Percentiles rank a stretch among this genome's conserved stretches.
phyloP scores from a whole-genome alignment of 108 stramenopile species.

The Nannochloropsis salina region DNA sequence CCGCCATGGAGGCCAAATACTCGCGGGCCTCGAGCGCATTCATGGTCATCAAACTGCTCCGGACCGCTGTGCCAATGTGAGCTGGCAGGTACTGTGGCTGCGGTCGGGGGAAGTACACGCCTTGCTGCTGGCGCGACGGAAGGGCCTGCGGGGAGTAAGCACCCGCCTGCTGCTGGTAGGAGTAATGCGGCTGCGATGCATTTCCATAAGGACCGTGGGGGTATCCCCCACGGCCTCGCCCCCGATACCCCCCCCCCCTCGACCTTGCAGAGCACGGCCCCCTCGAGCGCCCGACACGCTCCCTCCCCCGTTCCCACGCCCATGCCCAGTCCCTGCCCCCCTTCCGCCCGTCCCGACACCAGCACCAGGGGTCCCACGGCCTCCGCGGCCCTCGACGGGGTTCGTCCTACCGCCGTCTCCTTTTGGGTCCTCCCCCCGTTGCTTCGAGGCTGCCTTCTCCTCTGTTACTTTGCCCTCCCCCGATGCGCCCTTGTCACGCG shows the following conservation, averaged over 20 bases:
- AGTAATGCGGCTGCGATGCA: neutral
- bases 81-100: neutral
- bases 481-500: neutral
- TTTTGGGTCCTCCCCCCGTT: neutral
- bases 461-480: constrained; percentile 14
- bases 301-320: neutral
- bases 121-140: neutral
- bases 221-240: neutral
- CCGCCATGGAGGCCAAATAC: constrained; percentile 42
- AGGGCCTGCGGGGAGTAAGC: neutral
- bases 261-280: neutral
- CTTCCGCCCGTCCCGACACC: neutral
- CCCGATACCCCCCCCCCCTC: neutral
- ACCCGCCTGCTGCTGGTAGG: neutral
- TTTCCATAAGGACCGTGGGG: neutral
- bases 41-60: neutral
- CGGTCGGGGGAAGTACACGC: neutral
- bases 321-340: neutral
- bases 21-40: constrained; percentile 28
- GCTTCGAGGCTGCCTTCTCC: neutral
- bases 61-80: neutral
- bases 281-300: neutral
- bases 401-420: neutral
- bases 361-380: neutral
- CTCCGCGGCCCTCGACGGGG: neutral